These are phyloP conservation scores for Kazachstania psychrophila DNA, from an alignment of 805 yeast species.

Conservation along the genomic window DNA sequence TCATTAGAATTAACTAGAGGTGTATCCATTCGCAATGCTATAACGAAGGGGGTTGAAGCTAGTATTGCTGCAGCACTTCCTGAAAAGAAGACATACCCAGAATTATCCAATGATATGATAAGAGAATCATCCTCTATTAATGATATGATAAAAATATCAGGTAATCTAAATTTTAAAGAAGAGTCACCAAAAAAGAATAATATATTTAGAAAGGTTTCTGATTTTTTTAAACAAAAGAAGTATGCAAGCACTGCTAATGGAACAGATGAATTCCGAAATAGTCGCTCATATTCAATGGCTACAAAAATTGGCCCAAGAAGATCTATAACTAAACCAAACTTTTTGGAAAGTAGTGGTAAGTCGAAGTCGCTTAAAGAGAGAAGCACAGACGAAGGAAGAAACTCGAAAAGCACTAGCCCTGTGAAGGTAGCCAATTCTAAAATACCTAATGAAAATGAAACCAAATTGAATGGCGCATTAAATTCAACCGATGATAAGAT, in stretches of 20 bases:
- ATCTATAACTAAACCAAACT: not conserved
- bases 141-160: no score
- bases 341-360: no score
- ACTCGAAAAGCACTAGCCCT: no score
- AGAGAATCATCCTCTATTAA: no score
- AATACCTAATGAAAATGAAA: no score
- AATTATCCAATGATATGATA: no score
- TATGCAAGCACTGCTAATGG: slow-evolving; percentile 1
- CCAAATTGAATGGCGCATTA: no score
- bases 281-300: not conserved
- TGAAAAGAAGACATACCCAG: no score
- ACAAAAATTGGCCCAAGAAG: not conserved
- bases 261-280: not conserved
- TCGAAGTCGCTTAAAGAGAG: no score
- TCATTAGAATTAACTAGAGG: slow-evolving; percentile 7
- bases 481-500: not conserved
- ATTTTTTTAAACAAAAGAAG: slow-evolving; percentile 26
- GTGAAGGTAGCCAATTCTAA: no score
- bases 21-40: slow-evolving; percentile 10
- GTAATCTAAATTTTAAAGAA: no score
- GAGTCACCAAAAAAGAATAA: slow-evolving; percentile 16
- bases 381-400: no score
- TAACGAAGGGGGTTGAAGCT: slow-evolving; percentile 7
- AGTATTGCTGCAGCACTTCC: slow-evolving; percentile 4
- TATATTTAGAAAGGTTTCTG: slow-evolving; percentile 28